Evolutionary conservation across 2,329 filamentous ascomycete genomes (phyloP).

Genomic region (Penicillium vulpinum): DNA sequence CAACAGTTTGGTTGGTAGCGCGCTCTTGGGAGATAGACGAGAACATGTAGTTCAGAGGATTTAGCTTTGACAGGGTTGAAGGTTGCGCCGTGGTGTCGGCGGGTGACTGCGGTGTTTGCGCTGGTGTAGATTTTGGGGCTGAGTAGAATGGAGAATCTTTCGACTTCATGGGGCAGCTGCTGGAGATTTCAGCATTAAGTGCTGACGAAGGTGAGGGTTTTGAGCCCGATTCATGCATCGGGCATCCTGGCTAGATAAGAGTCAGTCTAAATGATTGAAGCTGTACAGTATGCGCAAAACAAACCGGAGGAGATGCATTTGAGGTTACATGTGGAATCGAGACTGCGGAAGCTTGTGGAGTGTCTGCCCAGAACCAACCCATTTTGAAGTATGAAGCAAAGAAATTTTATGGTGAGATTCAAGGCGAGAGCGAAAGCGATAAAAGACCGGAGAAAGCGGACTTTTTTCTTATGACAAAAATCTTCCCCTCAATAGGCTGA

Average conservation of each 20-base stretch:
- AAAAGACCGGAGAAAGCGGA: constrained; percentile 20
- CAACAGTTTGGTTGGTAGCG: constrained; percentile 68
- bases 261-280: constrained; percentile 19
- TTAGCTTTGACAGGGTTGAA: constrained; percentile 65
- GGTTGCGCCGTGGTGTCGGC: constrained; percentile 30
- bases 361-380: constrained; percentile 72
- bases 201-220: constrained; percentile 31
- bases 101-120: constrained; percentile 34
- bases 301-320: constrained; percentile 57
- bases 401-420: not conserved
- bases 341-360: constrained; percentile 42
- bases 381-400: constrained; percentile 41
- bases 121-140: constrained; percentile 33
- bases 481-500: constrained; percentile 1
- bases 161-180: constrained; percentile 50
- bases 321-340: constrained; percentile 51
- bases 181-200: constrained; percentile 30
- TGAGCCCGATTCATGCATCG: constrained; percentile 61
- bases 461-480: constrained; percentile 16
- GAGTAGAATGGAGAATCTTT: constrained; percentile 52
- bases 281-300: constrained; percentile 20
- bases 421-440: constrained; percentile 17
- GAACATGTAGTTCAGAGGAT: constrained; percentile 96
- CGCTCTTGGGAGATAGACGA: constrained; percentile 76
- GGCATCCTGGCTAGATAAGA: constrained; percentile 58